These are phyloP conservation scores for Boletus semigastroideus DNA, from an alignment of 1,284 basidiomycete species.

Conservation along the genomic window DNA sequence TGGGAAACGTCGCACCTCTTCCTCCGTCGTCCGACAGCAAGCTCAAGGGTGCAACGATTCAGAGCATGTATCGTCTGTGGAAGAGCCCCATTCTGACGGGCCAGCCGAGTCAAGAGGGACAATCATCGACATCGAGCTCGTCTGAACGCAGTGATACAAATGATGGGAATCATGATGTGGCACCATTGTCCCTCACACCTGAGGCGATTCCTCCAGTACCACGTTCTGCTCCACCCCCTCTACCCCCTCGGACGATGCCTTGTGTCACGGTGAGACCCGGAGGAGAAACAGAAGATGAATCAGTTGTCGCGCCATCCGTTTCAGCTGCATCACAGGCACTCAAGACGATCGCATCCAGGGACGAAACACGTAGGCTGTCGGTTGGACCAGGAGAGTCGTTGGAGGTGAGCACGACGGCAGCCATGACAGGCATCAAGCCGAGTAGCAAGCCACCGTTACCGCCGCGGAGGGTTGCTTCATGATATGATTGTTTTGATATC, in stretches of 20 bases:
- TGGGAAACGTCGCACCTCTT: slow-evolving; percentile 66
- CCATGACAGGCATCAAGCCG: slow-evolving; percentile 1
- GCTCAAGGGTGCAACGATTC: slow-evolving; percentile 49
- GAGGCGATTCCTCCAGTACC: slow-evolving; percentile 13
- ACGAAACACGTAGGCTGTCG: slow-evolving; percentile 35
- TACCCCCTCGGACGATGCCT: slow-evolving; percentile 56
- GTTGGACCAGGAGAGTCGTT: slow-evolving; percentile 8
- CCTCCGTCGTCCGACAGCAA: slow-evolving; percentile 43
- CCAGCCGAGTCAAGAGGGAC: slow-evolving; percentile 26
- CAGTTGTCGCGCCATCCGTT: slow-evolving; percentile 15
- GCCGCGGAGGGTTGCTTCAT: slow-evolving; percentile 32
- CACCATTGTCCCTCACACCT: slow-evolving; percentile 22
- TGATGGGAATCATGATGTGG: slow-evolving; percentile 34
- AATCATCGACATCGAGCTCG: slow-evolving; percentile 21
- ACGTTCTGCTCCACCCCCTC: slow-evolving; percentile 43
- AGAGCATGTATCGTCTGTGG: slow-evolving; percentile 69
- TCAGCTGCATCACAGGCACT: slow-evolving; percentile 53
- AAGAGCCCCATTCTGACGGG: slow-evolving; percentile 46
- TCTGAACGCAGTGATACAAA: slow-evolving; percentile 19
- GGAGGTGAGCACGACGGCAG: slow-evolving; percentile 13
- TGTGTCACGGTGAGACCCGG: slow-evolving; percentile 30
- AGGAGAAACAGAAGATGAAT: slow-evolving; percentile 28
- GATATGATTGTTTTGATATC: neutral
- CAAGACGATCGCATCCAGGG: slow-evolving; percentile 54
- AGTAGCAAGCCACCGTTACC: slow-evolving; percentile 37